Evolutionary conservation across 2,329 filamentous ascomycete species (phyloP).

Genomic region (Colletotrichum sp.): DNA sequence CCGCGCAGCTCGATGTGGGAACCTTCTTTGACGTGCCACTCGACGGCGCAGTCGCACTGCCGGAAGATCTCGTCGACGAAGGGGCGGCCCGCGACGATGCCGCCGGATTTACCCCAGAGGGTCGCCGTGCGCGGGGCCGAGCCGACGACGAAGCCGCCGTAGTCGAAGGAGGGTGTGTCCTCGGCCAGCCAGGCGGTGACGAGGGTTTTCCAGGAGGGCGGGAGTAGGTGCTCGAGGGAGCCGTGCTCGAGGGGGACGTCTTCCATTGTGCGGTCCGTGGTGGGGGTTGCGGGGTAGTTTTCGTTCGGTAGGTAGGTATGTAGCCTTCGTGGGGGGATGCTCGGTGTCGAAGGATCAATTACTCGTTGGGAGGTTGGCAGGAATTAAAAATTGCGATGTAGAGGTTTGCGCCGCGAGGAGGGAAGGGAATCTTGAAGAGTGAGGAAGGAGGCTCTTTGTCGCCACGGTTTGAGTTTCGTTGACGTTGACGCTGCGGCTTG

Average conservation of each 20-base stretch:
- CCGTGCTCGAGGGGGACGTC: slow-evolving; percentile 37
- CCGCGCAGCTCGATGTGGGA: slow-evolving; percentile 61
- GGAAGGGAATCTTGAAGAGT: background rate
- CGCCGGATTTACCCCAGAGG: slow-evolving; percentile 73
- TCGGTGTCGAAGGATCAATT: background rate
- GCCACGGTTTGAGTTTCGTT: background rate
- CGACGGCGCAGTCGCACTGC: slow-evolving; percentile 88
- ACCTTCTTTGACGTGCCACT: slow-evolving; percentile 87
- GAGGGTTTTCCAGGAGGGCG: slow-evolving; percentile 81
- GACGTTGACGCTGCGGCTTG: background rate
- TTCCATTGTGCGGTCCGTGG: background rate
- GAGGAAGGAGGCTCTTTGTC: background rate
- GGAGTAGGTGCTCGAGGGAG: slow-evolving; percentile 73
- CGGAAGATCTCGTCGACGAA: slow-evolving; percentile 95
- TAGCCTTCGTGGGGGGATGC: background rate
- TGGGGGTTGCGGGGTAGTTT: background rate
- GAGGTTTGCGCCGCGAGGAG: background rate
- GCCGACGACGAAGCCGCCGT: slow-evolving; percentile 95
- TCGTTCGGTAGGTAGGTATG: background rate
- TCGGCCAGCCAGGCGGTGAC: slow-evolving; percentile 90
- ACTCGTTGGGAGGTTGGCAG: background rate
- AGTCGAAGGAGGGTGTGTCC: slow-evolving; percentile 96
- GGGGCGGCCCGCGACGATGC: slow-evolving; percentile 87
- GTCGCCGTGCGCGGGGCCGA: slow-evolving; percentile 67
- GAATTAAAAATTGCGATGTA: background rate